A percentile compares a stretch with the other conserved stretches of the same genome.
These are phyloP conservation scores for Flaveria floridana DNA, from an alignment of 140 eudicot species.

Conservation along the genomic window DNA sequence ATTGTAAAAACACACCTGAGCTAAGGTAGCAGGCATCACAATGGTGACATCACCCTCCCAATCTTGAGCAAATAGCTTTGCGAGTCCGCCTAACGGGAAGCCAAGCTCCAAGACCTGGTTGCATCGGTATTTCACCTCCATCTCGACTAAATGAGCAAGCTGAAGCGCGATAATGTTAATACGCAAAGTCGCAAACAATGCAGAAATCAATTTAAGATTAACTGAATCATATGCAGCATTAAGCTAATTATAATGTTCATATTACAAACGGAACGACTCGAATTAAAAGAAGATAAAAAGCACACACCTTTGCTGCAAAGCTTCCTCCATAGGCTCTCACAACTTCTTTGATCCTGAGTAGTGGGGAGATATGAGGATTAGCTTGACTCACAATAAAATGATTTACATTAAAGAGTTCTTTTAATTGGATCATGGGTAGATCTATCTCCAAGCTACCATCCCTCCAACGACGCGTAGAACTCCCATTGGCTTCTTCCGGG, in stretches of 20 bases:
- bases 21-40: conserved; percentile 94
- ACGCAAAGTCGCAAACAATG: neutral
- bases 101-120: conserved; percentile 91
- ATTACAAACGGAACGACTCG: neutral
- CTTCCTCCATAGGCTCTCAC: conserved; percentile 84
- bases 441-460: conserved; percentile 96
- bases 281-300: neutral
- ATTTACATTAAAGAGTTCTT: conserved; percentile 87
- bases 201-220: neutral
- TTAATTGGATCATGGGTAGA: conserved; percentile 89
- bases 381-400: conserved; percentile 96
- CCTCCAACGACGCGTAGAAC: conserved; percentile 84
- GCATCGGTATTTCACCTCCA: conserved; percentile 97
- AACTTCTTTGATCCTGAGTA: conserved; percentile 69
- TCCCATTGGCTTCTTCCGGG: conserved; percentile 54
- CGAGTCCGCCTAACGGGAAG: conserved; percentile 87
- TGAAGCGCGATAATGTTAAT: conserved; percentile 24
- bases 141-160: conserved; percentile 89
- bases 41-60: conserved; percentile 98
- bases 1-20: conserved; percentile 57
- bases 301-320: conserved; percentile 87
- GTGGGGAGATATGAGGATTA: conserved; percentile 87
- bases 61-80: conserved; percentile 90
- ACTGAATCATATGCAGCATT: conserved; percentile 4
- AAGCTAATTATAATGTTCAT: neutral